These are phyloP conservation scores for Prunus padus DNA, from an alignment of 306 rosid genomes.

Conservation along the genomic window DNA sequence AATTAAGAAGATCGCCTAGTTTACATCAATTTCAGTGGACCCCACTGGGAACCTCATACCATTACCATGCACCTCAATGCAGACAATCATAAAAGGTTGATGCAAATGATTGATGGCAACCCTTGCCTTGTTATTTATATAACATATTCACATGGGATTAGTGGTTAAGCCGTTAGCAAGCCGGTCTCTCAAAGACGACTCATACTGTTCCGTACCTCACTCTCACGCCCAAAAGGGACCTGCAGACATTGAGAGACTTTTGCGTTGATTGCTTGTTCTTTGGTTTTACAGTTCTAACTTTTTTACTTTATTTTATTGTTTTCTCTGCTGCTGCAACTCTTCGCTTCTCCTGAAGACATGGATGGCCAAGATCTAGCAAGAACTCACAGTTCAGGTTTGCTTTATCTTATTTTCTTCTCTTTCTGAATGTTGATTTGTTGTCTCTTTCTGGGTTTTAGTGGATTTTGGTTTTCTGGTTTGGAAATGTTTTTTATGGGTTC, in stretches of 20 bases:
- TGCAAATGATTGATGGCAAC: background rate
- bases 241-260: slow-evolving; percentile 17
- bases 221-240: background rate
- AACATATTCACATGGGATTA: background rate
- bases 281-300: background rate
- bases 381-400: slow-evolving; percentile 17
- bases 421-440: background rate
- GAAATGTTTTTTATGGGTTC: slow-evolving; percentile 19
- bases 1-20: too few relatives aligned
- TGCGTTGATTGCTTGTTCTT: background rate
- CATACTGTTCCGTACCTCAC: slow-evolving; percentile 1
- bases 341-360: slow-evolving; percentile 12
- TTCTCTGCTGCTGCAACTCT: background rate
- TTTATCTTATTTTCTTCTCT: background rate
- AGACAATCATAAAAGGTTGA: background rate
- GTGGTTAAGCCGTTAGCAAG: background rate
- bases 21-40: background rate
- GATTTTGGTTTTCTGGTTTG: slow-evolving; percentile 16
- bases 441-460: background rate
- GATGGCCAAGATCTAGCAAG: slow-evolving; percentile 30
- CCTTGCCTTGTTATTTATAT: background rate
- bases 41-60: background rate
- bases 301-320: background rate
- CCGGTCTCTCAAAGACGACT: background rate
- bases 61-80: background rate